Evolutionary conservation across 225 moss, liverwort and hornwort species (phyloP).

Genomic region (Climacium dendroides): DNA sequence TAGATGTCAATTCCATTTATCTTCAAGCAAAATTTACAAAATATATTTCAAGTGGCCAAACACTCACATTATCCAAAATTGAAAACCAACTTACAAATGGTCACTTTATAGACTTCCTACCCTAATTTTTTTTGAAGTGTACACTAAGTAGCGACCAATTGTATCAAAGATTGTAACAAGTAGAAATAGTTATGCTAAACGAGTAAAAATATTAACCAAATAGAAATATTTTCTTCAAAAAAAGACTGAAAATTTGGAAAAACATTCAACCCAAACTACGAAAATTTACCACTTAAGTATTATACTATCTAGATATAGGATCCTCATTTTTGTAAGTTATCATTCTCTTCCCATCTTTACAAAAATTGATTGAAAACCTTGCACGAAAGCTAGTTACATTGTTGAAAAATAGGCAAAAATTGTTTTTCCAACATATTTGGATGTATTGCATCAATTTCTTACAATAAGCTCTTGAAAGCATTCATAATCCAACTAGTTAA

Average conservation of each 20-base stretch:
- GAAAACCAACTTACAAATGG: neutral
- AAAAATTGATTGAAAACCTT: neutral
- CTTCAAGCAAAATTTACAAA: neutral
- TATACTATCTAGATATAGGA: neutral
- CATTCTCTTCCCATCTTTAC: fast-evolving
- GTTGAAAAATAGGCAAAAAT: neutral
- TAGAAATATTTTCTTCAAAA: neutral
- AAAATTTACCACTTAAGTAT: neutral
- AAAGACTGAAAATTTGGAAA: neutral
- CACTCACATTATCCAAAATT: neutral
- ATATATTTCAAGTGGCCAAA: too few species aligned
- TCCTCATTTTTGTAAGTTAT: neutral
- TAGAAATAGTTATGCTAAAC: fast-evolving
- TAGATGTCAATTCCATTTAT: neutral
- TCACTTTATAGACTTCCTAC: neutral
- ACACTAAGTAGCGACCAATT: fast-evolving
- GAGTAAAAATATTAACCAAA: fast-evolving
- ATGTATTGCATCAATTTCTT: too few species aligned
- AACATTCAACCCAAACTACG: neutral
- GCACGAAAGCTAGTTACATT: neutral
- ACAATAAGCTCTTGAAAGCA: neutral
- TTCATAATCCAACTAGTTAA: neutral
- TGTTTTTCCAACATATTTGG: neutral
- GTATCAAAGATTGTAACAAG: neutral
- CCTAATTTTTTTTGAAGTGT: neutral